Evolutionary conservation across 177 flowering plant genomes (phyloP).

Genomic region (Telopea speciosissima): DNA sequence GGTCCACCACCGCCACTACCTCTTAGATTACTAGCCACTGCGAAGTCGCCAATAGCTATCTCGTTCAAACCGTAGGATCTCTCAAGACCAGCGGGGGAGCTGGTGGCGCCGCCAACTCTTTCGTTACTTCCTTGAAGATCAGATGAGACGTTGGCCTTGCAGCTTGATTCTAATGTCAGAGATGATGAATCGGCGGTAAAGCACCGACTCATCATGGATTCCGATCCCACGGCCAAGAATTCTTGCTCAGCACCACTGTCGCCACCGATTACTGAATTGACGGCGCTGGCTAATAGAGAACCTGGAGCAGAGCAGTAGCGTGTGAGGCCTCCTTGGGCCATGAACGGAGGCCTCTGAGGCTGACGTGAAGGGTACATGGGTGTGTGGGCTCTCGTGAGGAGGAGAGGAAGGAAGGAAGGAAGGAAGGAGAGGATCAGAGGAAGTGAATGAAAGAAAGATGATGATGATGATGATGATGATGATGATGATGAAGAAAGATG

Average conservation of each 20-base stretch:
- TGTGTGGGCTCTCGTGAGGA: too few species aligned
- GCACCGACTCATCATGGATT: constrained; percentile 19
- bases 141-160: constrained; percentile 24
- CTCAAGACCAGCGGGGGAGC: constrained; percentile 1
- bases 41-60: constrained; percentile 7
- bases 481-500: too few species aligned
- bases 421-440: too few species aligned
- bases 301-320: constrained; percentile 74
- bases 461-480: too few species aligned
- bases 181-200: constrained; percentile 38
- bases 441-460: too few species aligned
- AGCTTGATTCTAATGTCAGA: constrained; percentile 36
- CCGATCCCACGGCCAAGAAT: constrained; percentile 27
- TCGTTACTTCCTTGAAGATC: constrained; percentile 8
- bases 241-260: constrained; percentile 11
- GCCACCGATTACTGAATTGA: constrained; percentile 41
- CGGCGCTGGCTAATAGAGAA: constrained; percentile 43
- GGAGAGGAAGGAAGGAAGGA: too few species aligned
- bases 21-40: constrained; percentile 7
- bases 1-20: too few species aligned
- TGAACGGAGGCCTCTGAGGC: constrained; percentile 5
- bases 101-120: background rate
- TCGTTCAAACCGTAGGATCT: constrained; percentile 21
- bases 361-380: constrained; percentile 14
- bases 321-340: constrained; percentile 25